These are phyloP conservation scores for Penicillium sp. DNA, from an alignment of 2,329 filamentous ascomycete species.

Conservation along the genomic window DNA sequence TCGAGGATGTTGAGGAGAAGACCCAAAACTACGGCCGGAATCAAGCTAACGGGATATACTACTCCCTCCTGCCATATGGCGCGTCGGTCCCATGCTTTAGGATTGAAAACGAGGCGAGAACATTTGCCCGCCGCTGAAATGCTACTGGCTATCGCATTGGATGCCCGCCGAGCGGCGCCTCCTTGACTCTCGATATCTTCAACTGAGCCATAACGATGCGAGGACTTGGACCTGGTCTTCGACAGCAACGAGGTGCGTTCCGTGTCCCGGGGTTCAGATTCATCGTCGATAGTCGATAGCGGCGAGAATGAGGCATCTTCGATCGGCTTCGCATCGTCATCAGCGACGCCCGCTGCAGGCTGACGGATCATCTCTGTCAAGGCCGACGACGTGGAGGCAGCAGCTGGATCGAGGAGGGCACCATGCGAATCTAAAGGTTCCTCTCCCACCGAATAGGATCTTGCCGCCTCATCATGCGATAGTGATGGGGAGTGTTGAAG, in stretches of 20 bases:
- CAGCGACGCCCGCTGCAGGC: slow-evolving; percentile 34
- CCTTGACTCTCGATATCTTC: slow-evolving; percentile 37
- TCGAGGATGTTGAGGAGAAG: slow-evolving; percentile 90
- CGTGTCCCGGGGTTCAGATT: slow-evolving; percentile 30
- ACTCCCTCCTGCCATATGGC: slow-evolving; percentile 66
- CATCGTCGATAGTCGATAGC: slow-evolving; percentile 20
- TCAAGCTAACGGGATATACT: slow-evolving; percentile 66
- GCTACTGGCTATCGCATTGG: slow-evolving; percentile 17
- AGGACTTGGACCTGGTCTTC: slow-evolving; percentile 31
- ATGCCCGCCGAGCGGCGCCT: slow-evolving; percentile 8
- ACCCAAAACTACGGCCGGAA: slow-evolving; percentile 87
- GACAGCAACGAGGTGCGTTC: slow-evolving; percentile 42
- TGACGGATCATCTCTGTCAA: slow-evolving; percentile 54
- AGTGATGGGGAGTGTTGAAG: slow-evolving; percentile 3
- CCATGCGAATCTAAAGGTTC: slow-evolving; percentile 17
- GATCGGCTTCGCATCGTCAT: slow-evolving; percentile 19
- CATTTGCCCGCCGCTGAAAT: slow-evolving; percentile 23
- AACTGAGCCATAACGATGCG: slow-evolving; percentile 31
- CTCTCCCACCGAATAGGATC: slow-evolving; percentile 17
- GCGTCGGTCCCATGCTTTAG: slow-evolving; percentile 71
- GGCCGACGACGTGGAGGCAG: slow-evolving; percentile 46
- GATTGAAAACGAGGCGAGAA: slow-evolving; percentile 52
- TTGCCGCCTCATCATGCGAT: slow-evolving; percentile 19
- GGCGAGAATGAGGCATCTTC: slow-evolving; percentile 20
- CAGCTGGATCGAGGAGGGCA: slow-evolving; percentile 22